These are phyloP conservation scores for Hypoxylon sp. DNA, from an alignment of 2,329 filamentous ascomycete genomes.

Conservation along the genomic window DNA sequence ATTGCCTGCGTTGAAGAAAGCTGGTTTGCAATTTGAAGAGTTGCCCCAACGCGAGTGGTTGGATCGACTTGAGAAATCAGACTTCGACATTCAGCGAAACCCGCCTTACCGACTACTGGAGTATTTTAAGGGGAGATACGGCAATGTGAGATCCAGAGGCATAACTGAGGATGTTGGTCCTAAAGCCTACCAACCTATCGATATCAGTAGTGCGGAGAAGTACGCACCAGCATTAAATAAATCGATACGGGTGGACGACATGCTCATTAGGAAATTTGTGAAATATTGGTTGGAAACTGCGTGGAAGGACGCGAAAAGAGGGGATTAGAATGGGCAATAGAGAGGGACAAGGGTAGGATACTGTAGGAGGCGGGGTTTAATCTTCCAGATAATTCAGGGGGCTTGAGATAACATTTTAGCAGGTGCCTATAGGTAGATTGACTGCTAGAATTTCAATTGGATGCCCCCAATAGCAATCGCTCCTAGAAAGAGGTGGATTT, in stretches of 20 bases:
- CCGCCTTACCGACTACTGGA: neutral
- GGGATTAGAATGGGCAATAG: neutral
- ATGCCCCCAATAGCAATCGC: too few relatives aligned
- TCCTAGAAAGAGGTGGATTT: too few relatives aligned
- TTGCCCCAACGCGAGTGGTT: neutral
- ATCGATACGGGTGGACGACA: neutral
- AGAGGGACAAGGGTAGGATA: too few relatives aligned
- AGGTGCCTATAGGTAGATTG: too few relatives aligned
- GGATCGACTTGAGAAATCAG: neutral
- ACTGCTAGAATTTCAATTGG: too few relatives aligned
- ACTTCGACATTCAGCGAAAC: neutral
- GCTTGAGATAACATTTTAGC: too few relatives aligned
- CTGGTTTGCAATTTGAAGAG: neutral
- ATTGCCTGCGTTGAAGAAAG: neutral
- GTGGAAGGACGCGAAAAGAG: neutral
- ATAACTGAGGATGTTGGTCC: neutral
- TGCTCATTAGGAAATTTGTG: neutral
- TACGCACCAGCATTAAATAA: neutral
- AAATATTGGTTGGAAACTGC: neutral
- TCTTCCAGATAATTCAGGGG: too few relatives aligned
- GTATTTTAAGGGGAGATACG: constrained; percentile 1
- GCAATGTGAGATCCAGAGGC: neutral
- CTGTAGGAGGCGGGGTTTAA: too few relatives aligned
- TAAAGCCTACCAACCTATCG: neutral
- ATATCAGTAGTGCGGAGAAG: neutral